phyloP scores from a whole-genome alignment of 345 rosid species.

The Aquilaria yunnanensis region DNA sequence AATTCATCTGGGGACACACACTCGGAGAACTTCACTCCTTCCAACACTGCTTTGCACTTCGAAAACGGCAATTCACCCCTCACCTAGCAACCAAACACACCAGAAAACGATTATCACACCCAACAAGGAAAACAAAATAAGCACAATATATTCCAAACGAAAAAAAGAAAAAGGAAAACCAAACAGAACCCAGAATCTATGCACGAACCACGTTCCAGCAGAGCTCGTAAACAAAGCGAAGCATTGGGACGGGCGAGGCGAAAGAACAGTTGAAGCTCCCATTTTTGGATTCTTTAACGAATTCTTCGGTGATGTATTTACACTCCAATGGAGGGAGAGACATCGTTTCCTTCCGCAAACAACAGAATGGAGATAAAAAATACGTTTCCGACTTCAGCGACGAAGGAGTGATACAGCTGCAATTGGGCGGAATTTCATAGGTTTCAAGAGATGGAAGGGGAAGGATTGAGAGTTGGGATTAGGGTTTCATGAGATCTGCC shows the following conservation, averaged over 20 bases:
- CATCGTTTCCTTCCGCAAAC: constrained; percentile 25
- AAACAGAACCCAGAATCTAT: background rate
- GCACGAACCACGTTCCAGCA: constrained; percentile 64
- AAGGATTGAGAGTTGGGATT: background rate
- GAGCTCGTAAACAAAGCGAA: constrained; percentile 92
- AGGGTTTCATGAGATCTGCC: constrained; percentile 13
- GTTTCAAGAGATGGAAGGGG: background rate
- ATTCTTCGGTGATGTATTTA: constrained; percentile 61
- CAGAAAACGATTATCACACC: background rate
- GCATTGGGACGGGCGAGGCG: constrained; percentile 58
- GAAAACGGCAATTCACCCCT: constrained; percentile 86
- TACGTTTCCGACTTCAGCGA: constrained; percentile 1
- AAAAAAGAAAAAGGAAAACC: constrained; percentile 7
- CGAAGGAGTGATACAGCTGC: background rate
- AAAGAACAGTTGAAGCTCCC: constrained; percentile 54
- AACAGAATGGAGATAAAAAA: background rate
- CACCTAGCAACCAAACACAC: constrained; percentile 43
- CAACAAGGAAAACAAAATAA: background rate
- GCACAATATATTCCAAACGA: background rate
- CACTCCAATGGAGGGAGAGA: constrained; percentile 66
- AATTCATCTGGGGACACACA: constrained; percentile 44
- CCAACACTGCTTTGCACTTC: constrained; percentile 74
- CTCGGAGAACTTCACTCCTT: constrained; percentile 53
- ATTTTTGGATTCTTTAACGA: constrained; percentile 69
- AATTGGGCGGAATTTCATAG: constrained; percentile 6